Percentiles rank a stretch among this genome's conserved stretches.
phyloP scores from a whole-genome alignment of 495 filamentous ascomycete genomes.

The Xylaria nigripes region DNA sequence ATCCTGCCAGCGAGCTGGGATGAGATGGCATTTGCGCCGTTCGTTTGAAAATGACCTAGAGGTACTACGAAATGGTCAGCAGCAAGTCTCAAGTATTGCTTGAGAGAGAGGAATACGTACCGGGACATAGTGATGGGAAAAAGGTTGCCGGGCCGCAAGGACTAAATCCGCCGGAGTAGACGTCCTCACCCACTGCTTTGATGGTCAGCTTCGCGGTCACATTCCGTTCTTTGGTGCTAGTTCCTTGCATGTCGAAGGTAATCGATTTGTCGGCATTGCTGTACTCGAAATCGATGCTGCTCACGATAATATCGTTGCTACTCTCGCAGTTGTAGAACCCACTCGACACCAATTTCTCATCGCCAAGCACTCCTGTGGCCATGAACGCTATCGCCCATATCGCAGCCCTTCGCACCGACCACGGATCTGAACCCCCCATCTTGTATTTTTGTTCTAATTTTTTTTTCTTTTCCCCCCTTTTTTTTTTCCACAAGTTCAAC shows the following conservation, averaged over 20 bases:
- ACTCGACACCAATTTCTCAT: slow-evolving; percentile 67
- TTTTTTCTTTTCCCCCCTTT: neutral
- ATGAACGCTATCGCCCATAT: slow-evolving; percentile 28
- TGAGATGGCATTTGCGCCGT: slow-evolving; percentile 62
- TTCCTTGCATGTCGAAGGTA: slow-evolving; percentile 75
- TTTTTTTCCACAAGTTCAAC: neutral
- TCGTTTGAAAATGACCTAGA: slow-evolving; percentile 61
- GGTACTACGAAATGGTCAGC: slow-evolving; percentile 53
- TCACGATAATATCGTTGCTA: slow-evolving; percentile 59
- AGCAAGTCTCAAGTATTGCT: slow-evolving; percentile 1
- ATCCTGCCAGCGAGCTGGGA: slow-evolving; percentile 61
- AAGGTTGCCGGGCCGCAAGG: slow-evolving; percentile 63
- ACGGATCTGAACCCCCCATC: slow-evolving; percentile 22
- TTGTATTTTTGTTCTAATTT: neutral
- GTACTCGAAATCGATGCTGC: slow-evolving; percentile 70
- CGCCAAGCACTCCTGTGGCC: slow-evolving; percentile 40
- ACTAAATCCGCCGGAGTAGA: slow-evolving; percentile 75
- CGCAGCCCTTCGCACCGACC: slow-evolving; percentile 27
- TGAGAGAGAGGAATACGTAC: slow-evolving; percentile 37
- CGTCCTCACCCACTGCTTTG: slow-evolving; percentile 74
- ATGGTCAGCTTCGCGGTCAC: slow-evolving; percentile 73
- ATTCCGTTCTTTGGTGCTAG: slow-evolving; percentile 64
- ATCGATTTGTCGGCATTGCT: slow-evolving; percentile 63
- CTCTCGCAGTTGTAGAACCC: slow-evolving; percentile 71
- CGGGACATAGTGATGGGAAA: slow-evolving; percentile 70